Conservation (phyloP, 2,329 filamentous ascomycete species). For the Myotisia sp. region DNA sequence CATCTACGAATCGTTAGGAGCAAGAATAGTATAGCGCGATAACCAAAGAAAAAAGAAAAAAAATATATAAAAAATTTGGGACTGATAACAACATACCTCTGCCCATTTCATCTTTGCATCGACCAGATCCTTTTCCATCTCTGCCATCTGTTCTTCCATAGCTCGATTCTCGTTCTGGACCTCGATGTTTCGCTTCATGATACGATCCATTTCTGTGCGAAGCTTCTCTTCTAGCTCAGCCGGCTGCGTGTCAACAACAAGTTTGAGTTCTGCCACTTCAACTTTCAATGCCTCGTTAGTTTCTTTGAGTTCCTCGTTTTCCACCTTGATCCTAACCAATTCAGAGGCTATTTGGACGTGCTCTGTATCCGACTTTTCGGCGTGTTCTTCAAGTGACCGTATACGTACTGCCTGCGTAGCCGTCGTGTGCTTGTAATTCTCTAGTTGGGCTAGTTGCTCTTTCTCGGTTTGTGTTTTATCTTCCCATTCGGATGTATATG, state of each 20-base stretch:
- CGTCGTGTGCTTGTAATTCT: slow-evolving; percentile 54
- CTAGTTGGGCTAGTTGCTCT: slow-evolving; percentile 68
- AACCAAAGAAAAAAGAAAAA: slow-evolving; percentile 3
- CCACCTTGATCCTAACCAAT: slow-evolving; percentile 78
- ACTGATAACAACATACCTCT: slow-evolving; percentile 53
- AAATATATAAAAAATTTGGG: background rate
- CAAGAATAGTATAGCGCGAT: background rate
- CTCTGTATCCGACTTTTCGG: slow-evolving; percentile 77
- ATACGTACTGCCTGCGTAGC: slow-evolving; percentile 56
- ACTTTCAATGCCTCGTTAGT: slow-evolving; percentile 76
- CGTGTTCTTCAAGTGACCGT: slow-evolving; percentile 72
- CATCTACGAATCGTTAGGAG: slow-evolving; percentile 37
- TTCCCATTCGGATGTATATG: slow-evolving; percentile 80
- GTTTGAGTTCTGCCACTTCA: slow-evolving; percentile 71
- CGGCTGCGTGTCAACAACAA: slow-evolving; percentile 79
- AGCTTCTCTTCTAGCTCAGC: slow-evolving; percentile 72
- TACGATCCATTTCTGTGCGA: slow-evolving; percentile 70
- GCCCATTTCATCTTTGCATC: slow-evolving; percentile 90
- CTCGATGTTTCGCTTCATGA: slow-evolving; percentile 84
- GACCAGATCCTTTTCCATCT: slow-evolving; percentile 86
- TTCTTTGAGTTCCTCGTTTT: slow-evolving; percentile 79
- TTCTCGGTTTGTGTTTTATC: slow-evolving; percentile 73
- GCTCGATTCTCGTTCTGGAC: slow-evolving; percentile 85
- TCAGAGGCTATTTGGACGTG: slow-evolving; percentile 85
- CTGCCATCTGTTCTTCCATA: slow-evolving; percentile 75